Evolutionary conservation across 768 basidiomycete species (phyloP).

Genomic region (Phaeotremella skinneri): DNA sequence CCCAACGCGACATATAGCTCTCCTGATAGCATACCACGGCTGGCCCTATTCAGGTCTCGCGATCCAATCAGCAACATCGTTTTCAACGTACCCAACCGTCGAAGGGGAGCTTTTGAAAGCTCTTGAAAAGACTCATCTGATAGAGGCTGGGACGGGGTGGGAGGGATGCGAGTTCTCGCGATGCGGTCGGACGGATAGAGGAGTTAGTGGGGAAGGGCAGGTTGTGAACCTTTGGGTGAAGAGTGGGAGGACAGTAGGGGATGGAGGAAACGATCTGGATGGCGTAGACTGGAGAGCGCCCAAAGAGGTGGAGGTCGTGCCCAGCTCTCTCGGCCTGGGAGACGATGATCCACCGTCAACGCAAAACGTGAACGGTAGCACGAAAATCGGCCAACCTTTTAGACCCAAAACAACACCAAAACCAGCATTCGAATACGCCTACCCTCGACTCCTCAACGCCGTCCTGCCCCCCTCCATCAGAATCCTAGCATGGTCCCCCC

Average conservation of each 20-base stretch:
- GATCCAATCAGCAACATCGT: conserved; percentile 57
- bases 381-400: no score
- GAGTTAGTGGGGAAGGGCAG: conserved; percentile 91
- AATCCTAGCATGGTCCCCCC: conserved; percentile 89
- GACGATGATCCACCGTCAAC: no score
- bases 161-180: conserved; percentile 86
- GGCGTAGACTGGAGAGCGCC: conserved; percentile 33
- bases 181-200: conserved; percentile 91
- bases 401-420: conserved; percentile 8
- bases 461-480: conserved; percentile 86
- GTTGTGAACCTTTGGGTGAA: conserved; percentile 89
- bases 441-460: conserved; percentile 76
- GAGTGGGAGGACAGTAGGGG: conserved; percentile 55
- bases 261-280: conserved; percentile 30
- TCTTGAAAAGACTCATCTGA: conserved; percentile 69
- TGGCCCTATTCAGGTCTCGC: conserved; percentile 90
- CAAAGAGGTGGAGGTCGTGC: not conserved
- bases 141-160: conserved; percentile 69
- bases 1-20: conserved; percentile 81
- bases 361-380: no score
- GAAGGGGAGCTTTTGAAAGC: conserved; percentile 82
- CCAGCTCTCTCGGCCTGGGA: no score
- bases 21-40: conserved; percentile 89
- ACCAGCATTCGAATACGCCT: conserved; percentile 62
- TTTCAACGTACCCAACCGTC: conserved; percentile 71